Evolutionary conservation across 2,329 filamentous ascomycete species (phyloP).

Genomic region (Scedosporium apiospermum): DNA sequence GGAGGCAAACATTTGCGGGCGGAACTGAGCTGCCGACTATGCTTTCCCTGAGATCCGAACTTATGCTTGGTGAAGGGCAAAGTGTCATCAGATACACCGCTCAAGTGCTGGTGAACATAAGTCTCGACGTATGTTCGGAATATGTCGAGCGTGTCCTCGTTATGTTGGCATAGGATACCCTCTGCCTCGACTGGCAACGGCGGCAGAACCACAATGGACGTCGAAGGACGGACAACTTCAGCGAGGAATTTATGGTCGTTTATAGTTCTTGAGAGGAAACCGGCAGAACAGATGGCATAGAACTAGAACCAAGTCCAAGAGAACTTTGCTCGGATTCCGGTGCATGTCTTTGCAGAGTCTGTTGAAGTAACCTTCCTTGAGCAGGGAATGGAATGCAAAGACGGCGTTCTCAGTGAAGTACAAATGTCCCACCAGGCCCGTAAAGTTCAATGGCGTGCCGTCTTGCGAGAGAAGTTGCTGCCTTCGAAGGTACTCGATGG

Average conservation of each 20-base stretch:
- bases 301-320: constrained; percentile 56
- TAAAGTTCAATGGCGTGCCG: constrained; percentile 63
- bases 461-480: constrained; percentile 52
- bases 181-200: constrained; percentile 48
- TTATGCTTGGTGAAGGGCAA: constrained; percentile 50
- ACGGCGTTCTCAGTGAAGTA: constrained; percentile 69
- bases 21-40: constrained; percentile 13
- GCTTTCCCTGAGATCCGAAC: constrained; percentile 23
- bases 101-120: constrained; percentile 56
- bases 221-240: constrained; percentile 42
- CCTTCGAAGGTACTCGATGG: constrained; percentile 66
- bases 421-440: constrained; percentile 59
- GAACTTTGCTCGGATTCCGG: constrained; percentile 34
- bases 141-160: constrained; percentile 53
- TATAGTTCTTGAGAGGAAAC: constrained; percentile 26
- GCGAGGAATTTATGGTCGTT: constrained; percentile 26
- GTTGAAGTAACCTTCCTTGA: constrained; percentile 62
- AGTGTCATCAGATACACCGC: constrained; percentile 34
- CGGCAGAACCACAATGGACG: constrained; percentile 58
- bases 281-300: constrained; percentile 64
- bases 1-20: constrained; percentile 19
- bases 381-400: constrained; percentile 67
- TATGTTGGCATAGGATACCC: constrained; percentile 49
- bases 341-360: constrained; percentile 49
- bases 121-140: constrained; percentile 62